Conservation (phyloP, 768 basidiomycete genomes). For the Polyporus arcularius region DNA sequence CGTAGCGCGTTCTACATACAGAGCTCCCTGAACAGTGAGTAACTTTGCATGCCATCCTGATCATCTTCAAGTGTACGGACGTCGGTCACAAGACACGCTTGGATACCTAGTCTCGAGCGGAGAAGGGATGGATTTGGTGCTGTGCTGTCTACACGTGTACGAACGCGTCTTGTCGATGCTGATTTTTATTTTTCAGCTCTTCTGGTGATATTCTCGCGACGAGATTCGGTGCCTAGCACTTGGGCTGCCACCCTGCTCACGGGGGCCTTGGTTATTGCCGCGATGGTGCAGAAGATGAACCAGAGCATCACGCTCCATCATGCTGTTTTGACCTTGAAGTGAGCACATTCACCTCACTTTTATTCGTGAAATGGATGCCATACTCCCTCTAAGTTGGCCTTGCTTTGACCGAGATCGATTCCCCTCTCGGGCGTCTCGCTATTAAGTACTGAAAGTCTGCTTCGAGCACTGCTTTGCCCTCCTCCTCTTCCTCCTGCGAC, state of each 20-base stretch:
- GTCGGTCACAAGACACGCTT: background rate
- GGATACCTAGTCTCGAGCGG: background rate
- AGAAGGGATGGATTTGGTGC: background rate
- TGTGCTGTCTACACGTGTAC: background rate
- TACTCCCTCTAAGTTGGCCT: background rate
- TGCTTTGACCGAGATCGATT: no score
- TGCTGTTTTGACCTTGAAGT: constrained; percentile 29
- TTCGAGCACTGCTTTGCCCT: background rate
- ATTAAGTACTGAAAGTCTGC: no score
- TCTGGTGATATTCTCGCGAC: constrained; percentile 26
- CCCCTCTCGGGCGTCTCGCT: no score
- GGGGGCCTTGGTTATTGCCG: constrained; percentile 28
- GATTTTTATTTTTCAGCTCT: constrained; percentile 19
- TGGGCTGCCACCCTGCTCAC: constrained; percentile 31
- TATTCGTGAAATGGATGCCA: background rate
- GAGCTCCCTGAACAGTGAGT: constrained; percentile 28
- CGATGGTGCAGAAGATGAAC: constrained; percentile 25
- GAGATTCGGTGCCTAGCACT: constrained; percentile 28
- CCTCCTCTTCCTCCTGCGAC: background rate
- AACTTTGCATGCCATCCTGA: background rate
- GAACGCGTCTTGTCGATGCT: background rate
- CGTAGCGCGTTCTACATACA: constrained; percentile 30
- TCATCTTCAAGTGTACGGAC: background rate
- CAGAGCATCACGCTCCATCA: constrained; percentile 27
- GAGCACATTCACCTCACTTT: background rate